These are phyloP conservation scores for Lachnellula cervina DNA, from an alignment of 2,329 filamentous ascomycete genomes.

Conservation along the genomic window DNA sequence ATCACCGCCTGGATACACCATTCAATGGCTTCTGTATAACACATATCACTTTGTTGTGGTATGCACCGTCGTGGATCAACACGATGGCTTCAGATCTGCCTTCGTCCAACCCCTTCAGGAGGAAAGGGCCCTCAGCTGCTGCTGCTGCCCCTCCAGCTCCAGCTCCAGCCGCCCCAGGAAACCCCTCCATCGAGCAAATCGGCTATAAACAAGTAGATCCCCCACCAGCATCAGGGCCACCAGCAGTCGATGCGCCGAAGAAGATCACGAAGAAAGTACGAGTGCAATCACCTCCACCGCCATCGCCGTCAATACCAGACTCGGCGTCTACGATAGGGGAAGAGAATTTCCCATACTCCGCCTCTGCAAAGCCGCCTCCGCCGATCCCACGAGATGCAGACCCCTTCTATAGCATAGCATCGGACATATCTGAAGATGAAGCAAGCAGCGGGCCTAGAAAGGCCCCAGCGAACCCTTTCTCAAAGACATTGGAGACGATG, in stretches of 20 bases:
- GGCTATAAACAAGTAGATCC: conserved; percentile 14
- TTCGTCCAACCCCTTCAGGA: conserved; percentile 33
- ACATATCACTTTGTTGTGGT: conserved; percentile 8
- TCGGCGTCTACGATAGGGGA: conserved; percentile 36
- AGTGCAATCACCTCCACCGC: conserved; percentile 59
- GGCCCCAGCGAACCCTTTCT: conserved; percentile 50
- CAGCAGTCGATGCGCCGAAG: conserved; percentile 17
- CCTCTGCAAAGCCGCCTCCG: conserved; percentile 21
- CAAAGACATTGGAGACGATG: conserved; percentile 49
- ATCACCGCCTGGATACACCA: conserved; percentile 3
- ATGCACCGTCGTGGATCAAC: conserved; percentile 9
- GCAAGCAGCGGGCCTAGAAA: conserved; percentile 15
- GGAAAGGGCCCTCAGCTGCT: conserved; percentile 20
- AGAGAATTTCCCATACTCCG: conserved; percentile 18
- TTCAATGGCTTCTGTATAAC: conserved; percentile 5
- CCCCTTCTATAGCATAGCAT: conserved; percentile 31
- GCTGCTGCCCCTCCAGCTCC: conserved; percentile 6
- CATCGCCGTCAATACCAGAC: conserved; percentile 45
- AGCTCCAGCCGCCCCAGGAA: conserved; percentile 11
- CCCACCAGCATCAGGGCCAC: conserved; percentile 6
- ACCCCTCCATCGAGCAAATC: conserved; percentile 17
- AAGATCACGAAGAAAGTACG: conserved; percentile 56
- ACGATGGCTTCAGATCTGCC: conserved; percentile 28
- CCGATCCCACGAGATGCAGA: conserved; percentile 31
- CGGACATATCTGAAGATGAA: conserved; percentile 29